These are phyloP conservation scores for Aspergillus japonicus DNA, from an alignment of 2,329 filamentous ascomycete species.

Conservation along the genomic window DNA sequence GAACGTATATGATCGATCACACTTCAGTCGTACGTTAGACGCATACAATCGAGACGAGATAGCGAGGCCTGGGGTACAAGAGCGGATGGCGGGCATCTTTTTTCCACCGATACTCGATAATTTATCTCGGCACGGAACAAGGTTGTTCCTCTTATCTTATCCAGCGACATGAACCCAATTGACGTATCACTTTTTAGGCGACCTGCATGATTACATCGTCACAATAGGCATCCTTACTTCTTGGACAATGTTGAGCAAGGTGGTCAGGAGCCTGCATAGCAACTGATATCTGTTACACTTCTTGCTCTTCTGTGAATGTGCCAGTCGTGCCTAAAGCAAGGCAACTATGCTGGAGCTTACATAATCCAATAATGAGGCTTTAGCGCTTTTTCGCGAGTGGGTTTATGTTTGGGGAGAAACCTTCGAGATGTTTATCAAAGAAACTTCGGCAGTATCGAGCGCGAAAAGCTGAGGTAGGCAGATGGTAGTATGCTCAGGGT, in stretches of 20 bases:
- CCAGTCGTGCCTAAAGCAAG: neutral
- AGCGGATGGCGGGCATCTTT: slow-evolving; percentile 19
- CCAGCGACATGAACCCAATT: slow-evolving; percentile 5
- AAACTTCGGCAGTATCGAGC: neutral
- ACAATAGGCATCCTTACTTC: neutral
- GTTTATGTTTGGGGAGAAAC: slow-evolving; percentile 4
- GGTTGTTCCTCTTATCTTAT: slow-evolving; percentile 33
- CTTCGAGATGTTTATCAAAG: slow-evolving; percentile 1
- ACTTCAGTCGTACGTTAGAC: neutral
- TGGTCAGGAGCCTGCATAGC: neutral
- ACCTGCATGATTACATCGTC: neutral
- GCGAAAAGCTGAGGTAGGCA: neutral
- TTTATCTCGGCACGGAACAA: slow-evolving; percentile 27
- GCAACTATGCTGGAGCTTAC: neutral
- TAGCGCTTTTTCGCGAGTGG: slow-evolving; percentile 10
- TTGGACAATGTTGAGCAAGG: neutral
- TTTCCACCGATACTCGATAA: slow-evolving; percentile 19
- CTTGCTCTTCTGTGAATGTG: neutral
- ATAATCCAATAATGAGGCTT: slow-evolving; percentile 6
- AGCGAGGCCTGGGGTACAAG: neutral
- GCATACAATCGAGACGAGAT: neutral
- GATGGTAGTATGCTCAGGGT: neutral
- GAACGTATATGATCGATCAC: neutral
- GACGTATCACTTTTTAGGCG: neutral
- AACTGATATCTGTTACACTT: neutral